phyloP scores from a whole-genome alignment of 1,284 basidiomycete species.

The Boletellus dicymbophilus region DNA sequence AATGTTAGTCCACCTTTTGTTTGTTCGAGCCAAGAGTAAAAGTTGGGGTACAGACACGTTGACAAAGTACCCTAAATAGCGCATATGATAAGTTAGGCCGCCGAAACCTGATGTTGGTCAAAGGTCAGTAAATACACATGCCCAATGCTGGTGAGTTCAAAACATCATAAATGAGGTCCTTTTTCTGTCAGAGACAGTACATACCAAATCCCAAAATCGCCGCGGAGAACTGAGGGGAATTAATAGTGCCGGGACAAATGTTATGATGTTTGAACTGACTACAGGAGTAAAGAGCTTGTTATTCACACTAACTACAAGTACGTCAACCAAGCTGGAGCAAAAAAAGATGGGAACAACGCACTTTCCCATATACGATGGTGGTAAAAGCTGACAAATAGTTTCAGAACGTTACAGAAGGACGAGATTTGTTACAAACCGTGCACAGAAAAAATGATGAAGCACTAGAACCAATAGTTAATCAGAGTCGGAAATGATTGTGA shows the following conservation, averaged over 20 bases:
- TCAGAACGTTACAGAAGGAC: too few relatives aligned
- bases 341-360: too few relatives aligned
- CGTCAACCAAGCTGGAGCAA: too few relatives aligned
- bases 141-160: conserved; percentile 6
- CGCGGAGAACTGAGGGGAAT: not conserved
- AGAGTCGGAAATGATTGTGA: not conserved
- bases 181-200: not conserved
- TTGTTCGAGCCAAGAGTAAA: too few relatives aligned
- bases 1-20: too few relatives aligned
- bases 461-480: conserved; percentile 4
- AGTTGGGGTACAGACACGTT: conserved; percentile 10
- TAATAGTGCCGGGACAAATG: too few relatives aligned
- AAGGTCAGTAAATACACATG: conserved; percentile 9
- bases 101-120: too few relatives aligned
- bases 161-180: too few relatives aligned
- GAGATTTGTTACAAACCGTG: conserved; percentile 17
- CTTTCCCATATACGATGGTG: conserved; percentile 18
- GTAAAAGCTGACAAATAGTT: conserved; percentile 10
- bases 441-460: not conserved
- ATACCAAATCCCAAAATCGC: not conserved
- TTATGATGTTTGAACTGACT: conserved; percentile 1
- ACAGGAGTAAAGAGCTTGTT: conserved; percentile 9
- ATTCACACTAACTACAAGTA: conserved; percentile 11
- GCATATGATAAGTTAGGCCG: too few relatives aligned
- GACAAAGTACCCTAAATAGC: conserved; percentile 1